Evolutionary conservation across 257 asterid species (phyloP).

Genomic region (Ilex asprella): DNA sequence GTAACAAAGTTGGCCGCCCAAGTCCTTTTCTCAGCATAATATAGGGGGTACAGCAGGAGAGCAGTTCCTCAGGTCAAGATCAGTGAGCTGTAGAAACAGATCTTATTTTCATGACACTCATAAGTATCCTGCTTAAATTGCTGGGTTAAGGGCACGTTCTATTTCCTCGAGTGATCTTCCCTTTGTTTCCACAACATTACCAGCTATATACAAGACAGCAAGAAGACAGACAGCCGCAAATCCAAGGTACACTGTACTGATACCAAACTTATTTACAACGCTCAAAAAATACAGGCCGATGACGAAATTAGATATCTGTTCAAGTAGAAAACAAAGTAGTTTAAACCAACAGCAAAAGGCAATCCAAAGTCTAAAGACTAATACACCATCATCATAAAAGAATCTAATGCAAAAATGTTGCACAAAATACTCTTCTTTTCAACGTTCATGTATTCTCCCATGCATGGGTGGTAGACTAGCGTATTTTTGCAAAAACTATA

Average conservation of each 20-base stretch:
- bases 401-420: no score
- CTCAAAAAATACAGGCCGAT: conserved; percentile 92
- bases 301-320: conserved; percentile 77
- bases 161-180: conserved; percentile 92
- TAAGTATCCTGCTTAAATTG: conserved; percentile 27
- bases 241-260: conserved; percentile 84
- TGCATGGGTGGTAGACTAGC: no score
- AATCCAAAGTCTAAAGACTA: no score
- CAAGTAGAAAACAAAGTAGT: neutral
- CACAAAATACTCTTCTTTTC: no score
- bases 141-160: conserved; percentile 62
- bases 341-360: no score
- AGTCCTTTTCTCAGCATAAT: no score
- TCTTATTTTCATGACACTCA: no score
- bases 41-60: no score
- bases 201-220: conserved; percentile 68
- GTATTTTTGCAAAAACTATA: no score
- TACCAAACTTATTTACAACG: conserved; percentile 73
- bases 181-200: conserved; percentile 84
- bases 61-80: neutral
- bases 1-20: no score
- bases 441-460: no score
- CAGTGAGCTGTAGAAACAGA: neutral
- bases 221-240: conserved; percentile 66
- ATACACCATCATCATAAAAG: no score